These are phyloP conservation scores for Grosmannia serpens DNA, from an alignment of 2,329 filamentous ascomycete genomes.

Conservation along the genomic window DNA sequence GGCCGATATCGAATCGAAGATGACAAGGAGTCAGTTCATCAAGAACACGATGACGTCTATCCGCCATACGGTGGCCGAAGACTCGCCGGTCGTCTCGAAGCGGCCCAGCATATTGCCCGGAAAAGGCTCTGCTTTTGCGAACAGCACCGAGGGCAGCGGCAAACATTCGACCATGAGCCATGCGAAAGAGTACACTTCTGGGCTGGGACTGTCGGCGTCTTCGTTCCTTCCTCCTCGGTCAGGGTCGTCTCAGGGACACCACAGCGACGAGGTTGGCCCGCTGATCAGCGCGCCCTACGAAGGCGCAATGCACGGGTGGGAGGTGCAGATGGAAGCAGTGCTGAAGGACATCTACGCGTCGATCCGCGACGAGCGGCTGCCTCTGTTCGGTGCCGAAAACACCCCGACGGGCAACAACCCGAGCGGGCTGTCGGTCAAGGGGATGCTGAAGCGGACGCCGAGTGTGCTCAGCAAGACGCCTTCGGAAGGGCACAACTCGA, in stretches of 20 bases:
- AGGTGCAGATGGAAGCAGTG: conserved; percentile 78
- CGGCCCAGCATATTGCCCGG: conserved; percentile 42
- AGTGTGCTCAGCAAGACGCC: conserved; percentile 89
- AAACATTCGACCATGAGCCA: not conserved
- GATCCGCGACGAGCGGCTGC: conserved; percentile 77
- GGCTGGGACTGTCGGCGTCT: not conserved
- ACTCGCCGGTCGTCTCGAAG: conserved; percentile 55
- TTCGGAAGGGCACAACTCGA: conserved; percentile 63
- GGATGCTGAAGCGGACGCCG: conserved; percentile 71
- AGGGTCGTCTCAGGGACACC: conserved; percentile 28
- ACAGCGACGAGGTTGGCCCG: conserved; percentile 42
- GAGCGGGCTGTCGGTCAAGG: conserved; percentile 60
- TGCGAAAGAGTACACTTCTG: conserved; percentile 20
- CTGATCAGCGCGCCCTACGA: conserved; percentile 68
- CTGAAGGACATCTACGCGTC: conserved; percentile 86
- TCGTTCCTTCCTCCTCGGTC: conserved; percentile 32
- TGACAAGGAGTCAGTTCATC: conserved; percentile 89
- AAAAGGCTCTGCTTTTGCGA: conserved; percentile 9
- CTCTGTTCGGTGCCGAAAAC: conserved; percentile 63
- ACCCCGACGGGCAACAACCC: conserved; percentile 32
- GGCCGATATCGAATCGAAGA: conserved; percentile 90
- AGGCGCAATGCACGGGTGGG: conserved; percentile 70
- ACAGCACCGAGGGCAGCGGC: not conserved
- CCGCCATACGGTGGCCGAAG: conserved; percentile 61
- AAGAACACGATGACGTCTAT: conserved; percentile 95